These are phyloP conservation scores for Tylopilus sp. DNA, from an alignment of 768 basidiomycete genomes.

Conservation along the genomic window DNA sequence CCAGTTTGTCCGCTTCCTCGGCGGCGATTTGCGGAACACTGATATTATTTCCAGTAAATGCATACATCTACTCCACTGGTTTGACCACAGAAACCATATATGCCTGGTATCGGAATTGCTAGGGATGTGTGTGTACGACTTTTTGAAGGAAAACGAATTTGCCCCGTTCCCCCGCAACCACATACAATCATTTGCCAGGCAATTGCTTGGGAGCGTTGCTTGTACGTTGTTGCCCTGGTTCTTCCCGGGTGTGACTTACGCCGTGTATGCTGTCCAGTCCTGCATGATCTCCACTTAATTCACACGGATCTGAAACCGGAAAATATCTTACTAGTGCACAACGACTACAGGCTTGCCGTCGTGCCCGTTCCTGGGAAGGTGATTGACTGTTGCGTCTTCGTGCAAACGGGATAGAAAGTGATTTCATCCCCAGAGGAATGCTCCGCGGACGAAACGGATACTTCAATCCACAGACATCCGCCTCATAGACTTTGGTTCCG, in stretches of 20 bases:
- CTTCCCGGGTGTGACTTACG: not conserved
- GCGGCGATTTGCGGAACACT: slow-evolving; percentile 20
- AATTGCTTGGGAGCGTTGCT: slow-evolving; percentile 87
- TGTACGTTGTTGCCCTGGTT: slow-evolving; percentile 57
- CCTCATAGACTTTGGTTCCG: slow-evolving; percentile 97
- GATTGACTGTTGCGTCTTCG: slow-evolving; percentile 4
- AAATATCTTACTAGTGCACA: slow-evolving; percentile 92
- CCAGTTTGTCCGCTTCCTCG: slow-evolving; percentile 57
- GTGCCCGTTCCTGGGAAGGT: slow-evolving; percentile 69
- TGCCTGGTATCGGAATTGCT: slow-evolving; percentile 95
- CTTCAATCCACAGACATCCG: slow-evolving; percentile 88
- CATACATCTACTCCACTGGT: slow-evolving; percentile 91
- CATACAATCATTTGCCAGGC: slow-evolving; percentile 93
- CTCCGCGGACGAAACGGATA: slow-evolving; percentile 70
- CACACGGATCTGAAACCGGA: slow-evolving; percentile 99
- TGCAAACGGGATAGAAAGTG: slow-evolving; percentile 7
- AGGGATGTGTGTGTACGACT: slow-evolving; percentile 98
- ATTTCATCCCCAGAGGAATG: slow-evolving; percentile 49
- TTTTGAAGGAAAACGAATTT: slow-evolving; percentile 97
- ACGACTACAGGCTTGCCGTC: slow-evolving; percentile 62
- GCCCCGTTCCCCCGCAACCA: slow-evolving; percentile 94
- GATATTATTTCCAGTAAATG: slow-evolving; percentile 69
- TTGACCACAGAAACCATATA: slow-evolving; percentile 97
- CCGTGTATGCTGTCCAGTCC: slow-evolving; percentile 48
- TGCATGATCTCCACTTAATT: slow-evolving; percentile 86